phyloP scores from a whole-genome alignment of 2,329 filamentous ascomycete species.

The Dactylella cylindrospora region DNA sequence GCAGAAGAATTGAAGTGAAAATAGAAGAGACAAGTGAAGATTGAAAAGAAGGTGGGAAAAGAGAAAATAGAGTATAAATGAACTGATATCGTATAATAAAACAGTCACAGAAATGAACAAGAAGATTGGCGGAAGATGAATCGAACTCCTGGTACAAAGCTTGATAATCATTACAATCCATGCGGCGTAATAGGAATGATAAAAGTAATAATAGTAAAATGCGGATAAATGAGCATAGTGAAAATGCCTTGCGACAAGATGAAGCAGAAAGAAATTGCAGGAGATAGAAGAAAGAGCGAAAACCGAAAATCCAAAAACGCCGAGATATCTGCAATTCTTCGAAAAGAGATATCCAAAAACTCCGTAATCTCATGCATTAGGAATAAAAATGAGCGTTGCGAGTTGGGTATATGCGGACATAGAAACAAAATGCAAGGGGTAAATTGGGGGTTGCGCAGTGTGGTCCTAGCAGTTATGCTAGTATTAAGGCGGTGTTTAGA shows the following conservation, averaged over 20 bases:
- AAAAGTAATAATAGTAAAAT: not conserved
- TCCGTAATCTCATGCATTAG: constrained; percentile 25
- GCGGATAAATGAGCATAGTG: constrained; percentile 4
- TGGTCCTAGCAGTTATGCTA: not conserved
- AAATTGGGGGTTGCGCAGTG: not conserved
- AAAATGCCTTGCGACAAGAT: constrained; percentile 2
- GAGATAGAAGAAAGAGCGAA: not conserved
- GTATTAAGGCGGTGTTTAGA: constrained; percentile 12
- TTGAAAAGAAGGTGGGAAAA: constrained; percentile 1
- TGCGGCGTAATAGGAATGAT: not conserved
- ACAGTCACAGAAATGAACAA: constrained; percentile 36
- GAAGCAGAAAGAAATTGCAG: constrained; percentile 1
- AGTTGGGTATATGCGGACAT: constrained; percentile 23
- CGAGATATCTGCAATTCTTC: constrained; percentile 6
- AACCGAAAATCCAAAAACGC: constrained; percentile 14
- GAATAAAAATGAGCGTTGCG: constrained; percentile 18
- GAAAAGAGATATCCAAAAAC: constrained; percentile 27
- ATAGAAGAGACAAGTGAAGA: constrained; percentile 5
- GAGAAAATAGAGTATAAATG: constrained; percentile 21
- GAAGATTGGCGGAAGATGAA: not conserved
- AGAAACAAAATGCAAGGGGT: constrained; percentile 14
- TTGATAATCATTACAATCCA: not conserved
- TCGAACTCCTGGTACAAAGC: constrained; percentile 15
- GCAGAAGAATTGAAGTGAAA: constrained; percentile 4
- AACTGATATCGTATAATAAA: constrained; percentile 42